Evolutionary conservation across 345 rosid species (phyloP).

Genomic region (Euphorbia tirucalli): DNA sequence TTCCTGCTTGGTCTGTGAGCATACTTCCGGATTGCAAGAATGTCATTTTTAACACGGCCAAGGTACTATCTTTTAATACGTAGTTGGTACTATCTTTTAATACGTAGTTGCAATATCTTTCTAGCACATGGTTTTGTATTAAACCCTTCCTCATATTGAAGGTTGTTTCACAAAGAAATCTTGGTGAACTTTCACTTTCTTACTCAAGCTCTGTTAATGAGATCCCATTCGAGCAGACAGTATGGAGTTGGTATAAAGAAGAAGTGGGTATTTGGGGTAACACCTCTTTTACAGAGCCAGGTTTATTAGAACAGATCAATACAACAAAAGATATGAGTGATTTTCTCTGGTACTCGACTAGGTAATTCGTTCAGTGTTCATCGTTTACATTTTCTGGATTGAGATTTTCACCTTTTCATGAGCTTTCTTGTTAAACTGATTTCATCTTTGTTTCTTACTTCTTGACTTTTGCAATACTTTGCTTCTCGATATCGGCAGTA

Average conservation of each 20-base stretch:
- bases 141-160: constrained; percentile 23
- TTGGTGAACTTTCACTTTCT: constrained; percentile 34
- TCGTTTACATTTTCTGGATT: neutral
- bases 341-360: constrained; percentile 59
- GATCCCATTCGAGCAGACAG: constrained; percentile 22
- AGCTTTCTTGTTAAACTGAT: neutral
- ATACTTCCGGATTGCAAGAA: constrained; percentile 65
- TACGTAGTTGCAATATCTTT: neutral
- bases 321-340: constrained; percentile 58
- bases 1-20: constrained; percentile 78
- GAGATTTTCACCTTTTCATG: no score
- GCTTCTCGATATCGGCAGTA: constrained; percentile 33
- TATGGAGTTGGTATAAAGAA: constrained; percentile 60
- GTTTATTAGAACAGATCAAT: constrained; percentile 55
- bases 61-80: constrained; percentile 30
- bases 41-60: constrained; percentile 57
- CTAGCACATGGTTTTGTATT: neutral
- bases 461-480: neutral
- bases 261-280: constrained; percentile 49
- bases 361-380: constrained; percentile 26
- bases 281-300: constrained; percentile 39
- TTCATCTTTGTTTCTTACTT: neutral
- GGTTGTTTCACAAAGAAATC: constrained; percentile 53
- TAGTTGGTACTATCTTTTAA: no score
- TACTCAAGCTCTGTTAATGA: constrained; percentile 18